Conservation (phyloP, 2,329 filamentous ascomycete genomes). For the Trichoderma sp. region DNA sequence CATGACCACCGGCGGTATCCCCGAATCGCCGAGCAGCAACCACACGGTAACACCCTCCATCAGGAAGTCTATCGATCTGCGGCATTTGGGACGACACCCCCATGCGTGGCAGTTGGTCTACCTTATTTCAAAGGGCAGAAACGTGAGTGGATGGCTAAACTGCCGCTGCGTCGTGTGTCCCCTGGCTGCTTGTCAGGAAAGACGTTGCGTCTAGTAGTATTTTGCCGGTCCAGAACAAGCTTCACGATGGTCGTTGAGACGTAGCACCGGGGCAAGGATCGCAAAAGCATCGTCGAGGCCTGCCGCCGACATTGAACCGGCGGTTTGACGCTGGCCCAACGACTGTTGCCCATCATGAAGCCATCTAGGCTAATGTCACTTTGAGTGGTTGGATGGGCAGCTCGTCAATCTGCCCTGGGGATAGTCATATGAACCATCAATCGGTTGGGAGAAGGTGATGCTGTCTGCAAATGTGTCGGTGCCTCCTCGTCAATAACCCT, state of each 20-base stretch:
- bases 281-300: neutral
- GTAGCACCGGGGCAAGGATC: slow-evolving; percentile 10
- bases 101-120: neutral
- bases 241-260: neutral
- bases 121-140: neutral
- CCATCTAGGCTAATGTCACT: slow-evolving; percentile 17
- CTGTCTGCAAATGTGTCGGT: no score
- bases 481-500: neutral
- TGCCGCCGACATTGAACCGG: slow-evolving; percentile 17
- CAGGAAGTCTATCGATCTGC: slow-evolving; percentile 16
- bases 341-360: neutral
- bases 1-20: neutral
- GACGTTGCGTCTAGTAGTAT: slow-evolving; percentile 14
- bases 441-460: no score
- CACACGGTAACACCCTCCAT: neutral
- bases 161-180: neutral
- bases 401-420: neutral
- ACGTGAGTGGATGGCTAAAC: neutral
- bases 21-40: slow-evolving; percentile 1
- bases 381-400: neutral
- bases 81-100: slow-evolving; percentile 14
- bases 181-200: slow-evolving; percentile 2
- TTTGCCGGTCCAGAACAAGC: neutral
- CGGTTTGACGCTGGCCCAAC: slow-evolving; percentile 5
- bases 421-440: neutral